Base-by-base conservation (phyloP, 768 basidiomycete species). In the Kockovaella imperatae region DNA sequence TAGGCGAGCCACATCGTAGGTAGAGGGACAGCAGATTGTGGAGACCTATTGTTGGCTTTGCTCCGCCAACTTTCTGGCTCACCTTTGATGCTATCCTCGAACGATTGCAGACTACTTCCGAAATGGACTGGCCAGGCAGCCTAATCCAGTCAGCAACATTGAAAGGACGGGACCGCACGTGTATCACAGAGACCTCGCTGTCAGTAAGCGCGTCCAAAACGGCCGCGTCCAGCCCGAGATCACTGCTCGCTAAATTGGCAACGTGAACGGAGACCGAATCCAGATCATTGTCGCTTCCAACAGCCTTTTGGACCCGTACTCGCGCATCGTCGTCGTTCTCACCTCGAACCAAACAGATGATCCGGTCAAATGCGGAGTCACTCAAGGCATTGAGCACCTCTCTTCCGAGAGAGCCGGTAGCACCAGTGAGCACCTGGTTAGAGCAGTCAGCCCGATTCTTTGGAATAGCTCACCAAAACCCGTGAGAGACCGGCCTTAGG, bases 71-170 rank as follows among this genome's bases (percentile, higher is more conserved):
- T 20, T 7, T 20, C 36, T 38, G 11, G 39, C 59, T 49, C 28
- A 59, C 70, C 67, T 36, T 52, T 52, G 47, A 67, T 59, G 35
- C 54, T 62, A 17, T 58, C 54, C 36, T 67, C 63, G 41, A 69
- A 69, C 0, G 65, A 67, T 5, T 57, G 49, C n/a, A 69, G 32
- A 18, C 57, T 54, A 40, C 61, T 62, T 13, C 54, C 57, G 49
- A 69, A 69, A 34, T 69, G 66, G 0, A 69, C 68, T 3, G 68
- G 62, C 68, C 68, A 69, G 5, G 68, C 68, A 6, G 61, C 59
- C 65, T 69, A 10, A 20, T 39, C 8, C 8, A 39, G 10, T 39
- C 36, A 10, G 8, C 18, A 39, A 39, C 11, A 39, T 11, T 8
- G n/a, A n/a, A 11, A 20, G 8, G 36, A 10, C 13, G 36, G 8